phyloP scores from a whole-genome alignment of 495 filamentous ascomycete species.

The Tuber indicum region DNA sequence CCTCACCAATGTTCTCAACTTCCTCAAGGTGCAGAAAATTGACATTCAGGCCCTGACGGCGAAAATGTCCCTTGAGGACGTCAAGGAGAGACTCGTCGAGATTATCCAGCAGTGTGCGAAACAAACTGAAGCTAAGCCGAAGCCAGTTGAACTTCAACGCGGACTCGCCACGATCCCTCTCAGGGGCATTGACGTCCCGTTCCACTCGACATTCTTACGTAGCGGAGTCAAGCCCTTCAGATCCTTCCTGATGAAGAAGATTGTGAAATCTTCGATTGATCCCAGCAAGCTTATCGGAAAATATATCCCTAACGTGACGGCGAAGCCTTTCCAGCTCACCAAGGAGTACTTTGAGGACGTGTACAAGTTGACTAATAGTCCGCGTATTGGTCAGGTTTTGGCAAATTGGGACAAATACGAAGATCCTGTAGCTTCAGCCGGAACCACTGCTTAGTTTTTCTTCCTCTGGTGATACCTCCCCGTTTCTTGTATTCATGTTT shows the following conservation, averaged over 20 bases:
- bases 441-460: conserved; percentile 6
- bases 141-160: conserved; percentile 78
- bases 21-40: conserved; percentile 88
- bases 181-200: conserved; percentile 93
- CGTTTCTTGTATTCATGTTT: conserved; percentile 10
- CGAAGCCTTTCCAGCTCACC: conserved; percentile 85
- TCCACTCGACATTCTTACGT: conserved; percentile 96
- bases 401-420: conserved; percentile 73
- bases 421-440: conserved; percentile 34
- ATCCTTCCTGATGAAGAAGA: conserved; percentile 96
- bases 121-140: conserved; percentile 78
- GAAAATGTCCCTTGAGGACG: conserved; percentile 63
- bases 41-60: conserved; percentile 89
- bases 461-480: conserved; percentile 8
- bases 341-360: conserved; percentile 99
- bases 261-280: conserved; percentile 96
- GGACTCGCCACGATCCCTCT: conserved; percentile 97
- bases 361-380: conserved; percentile 84
- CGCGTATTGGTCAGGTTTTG: conserved; percentile 80
- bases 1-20: conserved; percentile 86
- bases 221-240: conserved; percentile 98
- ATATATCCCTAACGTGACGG: conserved; percentile 98
- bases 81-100: conserved; percentile 74
- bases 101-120: conserved; percentile 80
- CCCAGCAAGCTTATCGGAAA: conserved; percentile 93